phyloP scores from a whole-genome alignment of 2,329 filamentous ascomycete genomes.

The Arthrobotrys musiformis region DNA sequence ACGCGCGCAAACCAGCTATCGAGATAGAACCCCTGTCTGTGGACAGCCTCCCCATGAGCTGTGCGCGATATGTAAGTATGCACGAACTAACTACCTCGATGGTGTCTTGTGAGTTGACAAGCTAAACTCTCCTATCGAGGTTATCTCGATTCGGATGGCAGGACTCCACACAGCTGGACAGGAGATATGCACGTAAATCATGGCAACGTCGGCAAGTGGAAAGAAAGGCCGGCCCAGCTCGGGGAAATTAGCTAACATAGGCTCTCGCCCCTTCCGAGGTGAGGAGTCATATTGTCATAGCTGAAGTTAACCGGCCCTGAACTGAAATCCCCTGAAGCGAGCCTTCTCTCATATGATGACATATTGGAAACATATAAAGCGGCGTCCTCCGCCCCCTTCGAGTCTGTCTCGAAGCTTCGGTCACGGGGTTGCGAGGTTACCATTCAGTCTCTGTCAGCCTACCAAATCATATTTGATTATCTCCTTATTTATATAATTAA shows the following conservation, averaged over 20 bases:
- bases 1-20: conserved; percentile 11
- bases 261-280: conserved; percentile 18
- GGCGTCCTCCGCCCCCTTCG: conserved; percentile 25
- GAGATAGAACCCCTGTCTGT: conserved; percentile 12
- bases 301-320: neutral
- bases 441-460: conserved; percentile 17
- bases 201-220: conserved; percentile 20
- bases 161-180: conserved; percentile 4
- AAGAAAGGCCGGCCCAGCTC: conserved; percentile 18
- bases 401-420: conserved; percentile 22
- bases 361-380: conserved; percentile 38
- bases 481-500: too few species aligned
- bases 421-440: conserved; percentile 20
- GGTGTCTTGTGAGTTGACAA: neutral
- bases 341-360: neutral
- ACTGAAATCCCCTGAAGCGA: conserved; percentile 9
- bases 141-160: conserved; percentile 12
- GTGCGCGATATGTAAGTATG: neutral
- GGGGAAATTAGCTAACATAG: conserved; percentile 33
- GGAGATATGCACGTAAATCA: neutral
- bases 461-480: conserved; percentile 20
- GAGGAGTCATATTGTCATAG: conserved; percentile 19
- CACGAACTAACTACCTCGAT: neutral
- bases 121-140: neutral
- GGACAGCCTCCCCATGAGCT: neutral